Conservation (phyloP, 176 grass and related monocot species). For the Carex myosuroides region DNA sequence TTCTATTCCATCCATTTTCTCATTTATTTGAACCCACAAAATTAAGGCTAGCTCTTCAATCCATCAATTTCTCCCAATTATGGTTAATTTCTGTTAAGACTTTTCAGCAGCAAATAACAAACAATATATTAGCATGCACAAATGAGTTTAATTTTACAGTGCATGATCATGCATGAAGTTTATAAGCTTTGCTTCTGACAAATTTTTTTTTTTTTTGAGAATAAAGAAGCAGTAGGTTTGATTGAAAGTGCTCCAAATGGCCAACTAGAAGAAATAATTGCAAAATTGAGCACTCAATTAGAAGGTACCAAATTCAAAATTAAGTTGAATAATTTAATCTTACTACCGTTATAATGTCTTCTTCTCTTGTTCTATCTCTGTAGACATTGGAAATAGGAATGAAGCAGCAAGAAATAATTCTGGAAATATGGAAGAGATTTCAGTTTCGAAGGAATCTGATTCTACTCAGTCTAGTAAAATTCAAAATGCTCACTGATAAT, state of each 20-base stretch:
- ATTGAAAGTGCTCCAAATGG: slow-evolving; percentile 6
- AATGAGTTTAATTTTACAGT: not conserved
- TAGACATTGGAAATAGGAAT: slow-evolving; percentile 17
- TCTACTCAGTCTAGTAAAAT: not conserved
- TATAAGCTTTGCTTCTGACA: not conserved
- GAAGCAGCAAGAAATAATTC: slow-evolving; percentile 7
- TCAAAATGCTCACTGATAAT: not conserved
- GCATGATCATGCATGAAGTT: not conserved
- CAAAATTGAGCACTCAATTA: not conserved
- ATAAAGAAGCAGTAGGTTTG: not conserved
- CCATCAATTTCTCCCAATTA: not conserved
- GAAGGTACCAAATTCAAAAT: slow-evolving; percentile 18
- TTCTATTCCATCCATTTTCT: not conserved
- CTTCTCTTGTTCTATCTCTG: not conserved
- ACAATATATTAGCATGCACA: not conserved
- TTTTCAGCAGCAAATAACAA: not conserved
- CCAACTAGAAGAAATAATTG: not conserved
- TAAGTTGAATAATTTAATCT: not conserved
- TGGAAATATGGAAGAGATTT: not conserved
- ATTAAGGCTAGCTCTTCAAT: not conserved
- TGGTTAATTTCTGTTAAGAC: not conserved
- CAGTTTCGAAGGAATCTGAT: not conserved
- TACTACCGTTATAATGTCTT: not conserved
- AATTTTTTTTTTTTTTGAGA: not conserved
- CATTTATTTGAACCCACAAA: not conserved